Evolutionary conservation across 2,329 filamentous ascomycete species (phyloP), one percentile per base, ranked within the genome.

Genomic region (Diaporthe vexans): DNA sequence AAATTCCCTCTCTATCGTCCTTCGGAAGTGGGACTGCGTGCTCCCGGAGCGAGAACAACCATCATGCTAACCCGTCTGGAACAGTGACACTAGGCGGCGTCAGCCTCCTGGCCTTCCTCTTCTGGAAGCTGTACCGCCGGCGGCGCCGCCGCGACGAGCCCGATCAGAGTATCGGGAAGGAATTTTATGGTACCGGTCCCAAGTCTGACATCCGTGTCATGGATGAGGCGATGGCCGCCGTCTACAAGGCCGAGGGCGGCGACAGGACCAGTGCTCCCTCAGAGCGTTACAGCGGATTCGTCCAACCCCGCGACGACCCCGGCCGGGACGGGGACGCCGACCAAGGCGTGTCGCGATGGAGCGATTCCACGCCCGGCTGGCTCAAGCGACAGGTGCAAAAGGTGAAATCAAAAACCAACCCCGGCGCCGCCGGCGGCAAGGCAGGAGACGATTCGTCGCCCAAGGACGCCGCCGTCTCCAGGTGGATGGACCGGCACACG

Each of bases 401-500:
- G 43, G 61, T 52, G 61, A 67, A 51, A 19, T 17, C 21, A 29
- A 17, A 19, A 5, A 52, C 46, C 43, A 52, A 21, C 21, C 21
- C 43, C 43, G 6, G 11, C 43, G 26, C 26, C 26, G 37, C 35
- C 37, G 57, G 4, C 58, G n/a, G 43, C 61, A 17, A n/a, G n/a
- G 61, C 29, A 67, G 61, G 10, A 65, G 10, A 71, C 26, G 11
- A 21, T 4, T 17, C 56, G n/a, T 52, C 40, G 56, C 57, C 57
- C n/a, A 54, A 72, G 57, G 7, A 72, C 33, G 70, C 70, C 40
- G 46, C 43, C 29, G 57, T 72, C 57, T 40, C 40, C 13, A 43
- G 19, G 48, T 72, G 70, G 70, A 61, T 72, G 70, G 70, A 72
- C 33, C 56, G 70, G 26, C 70, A 72, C 58, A 24, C 70, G 33